Conservation (phyloP, 192 early-diverging fungal genomes). For the Phlyctochytrium arcticum region DNA sequence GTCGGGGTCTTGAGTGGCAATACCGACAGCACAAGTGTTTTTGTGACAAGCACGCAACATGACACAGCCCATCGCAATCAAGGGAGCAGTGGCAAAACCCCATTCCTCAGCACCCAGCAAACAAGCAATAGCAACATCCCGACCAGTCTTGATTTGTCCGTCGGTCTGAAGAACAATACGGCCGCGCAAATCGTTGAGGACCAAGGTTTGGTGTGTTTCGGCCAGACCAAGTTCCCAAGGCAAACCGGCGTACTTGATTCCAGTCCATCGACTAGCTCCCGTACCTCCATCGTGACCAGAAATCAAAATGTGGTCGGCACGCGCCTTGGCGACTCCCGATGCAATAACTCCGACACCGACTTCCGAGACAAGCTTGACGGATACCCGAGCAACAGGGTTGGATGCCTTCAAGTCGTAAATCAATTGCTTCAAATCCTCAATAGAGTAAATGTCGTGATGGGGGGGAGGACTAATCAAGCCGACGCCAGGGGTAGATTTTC, state of each 20-base stretch:
- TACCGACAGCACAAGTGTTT: conserved; percentile 96
- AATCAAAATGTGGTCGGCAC: conserved; percentile 91
- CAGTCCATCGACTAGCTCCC: conserved; percentile 91
- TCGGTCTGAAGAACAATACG: conserved; percentile 96
- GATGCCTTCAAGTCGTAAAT: conserved; percentile 97
- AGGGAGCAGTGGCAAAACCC: conserved; percentile 98
- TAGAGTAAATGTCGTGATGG: conserved; percentile 99
- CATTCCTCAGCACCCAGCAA: conserved; percentile 98
- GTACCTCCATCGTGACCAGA: conserved; percentile 98
- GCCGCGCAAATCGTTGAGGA: conserved; percentile 93
- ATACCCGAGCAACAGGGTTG: conserved; percentile 86
- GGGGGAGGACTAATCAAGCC: conserved; percentile 96
- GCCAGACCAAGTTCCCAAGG: conserved; percentile 99
- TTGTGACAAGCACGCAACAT: conserved; percentile 83
- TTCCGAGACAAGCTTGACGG: conserved; percentile 96
- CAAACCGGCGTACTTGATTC: conserved; percentile 97
- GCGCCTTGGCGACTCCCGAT: conserved; percentile 94
- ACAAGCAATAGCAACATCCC: conserved; percentile 95
- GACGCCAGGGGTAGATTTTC: conserved; percentile 93
- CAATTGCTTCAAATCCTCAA: conserved; percentile 97
- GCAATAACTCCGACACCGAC: conserved; percentile 98
- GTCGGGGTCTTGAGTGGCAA: conserved; percentile 94
- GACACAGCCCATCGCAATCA: conserved; percentile 94
- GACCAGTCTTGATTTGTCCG: conserved; percentile 96
- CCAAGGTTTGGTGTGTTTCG: conserved; percentile 99